Evolutionary conservation across 2,329 filamentous ascomycete genomes (phyloP), one percentile per base, ranked within the genome.

Genomic region (Tolypocladium inflatum): DNA sequence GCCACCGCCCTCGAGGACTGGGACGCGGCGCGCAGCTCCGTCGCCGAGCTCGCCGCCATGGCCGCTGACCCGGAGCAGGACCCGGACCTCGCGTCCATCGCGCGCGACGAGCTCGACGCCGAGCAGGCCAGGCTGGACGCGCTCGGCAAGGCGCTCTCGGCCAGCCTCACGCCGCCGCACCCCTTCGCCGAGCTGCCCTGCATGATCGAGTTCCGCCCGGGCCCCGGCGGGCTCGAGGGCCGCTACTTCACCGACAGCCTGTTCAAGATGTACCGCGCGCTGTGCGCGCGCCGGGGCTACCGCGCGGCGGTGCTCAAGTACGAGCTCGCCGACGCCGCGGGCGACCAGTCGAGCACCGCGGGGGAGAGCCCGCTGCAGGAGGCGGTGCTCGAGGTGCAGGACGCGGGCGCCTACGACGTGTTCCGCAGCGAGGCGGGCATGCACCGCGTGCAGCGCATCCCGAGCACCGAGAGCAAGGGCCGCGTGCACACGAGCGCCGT

Each of bases 401-500:
- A 85, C 55, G 75, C 83, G 1, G 90, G 90, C 37, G 87, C 91
- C 26, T 99, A 96, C 73, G 90, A 88, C 60, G 68, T 84, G 2
- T 84, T 99, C 66, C 84, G 93, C 60, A 87, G 87, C 65, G 94
- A 99, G 73, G 90, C 93, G 3, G 94, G 94, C 38, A 94, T 99
- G 63, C 94, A 99, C 71, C 85, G 94, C 35, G 94, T 99, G 0
- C 94, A 99, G 77, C 86, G 94, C 33, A 87, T 99, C 4, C 94
- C 94, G 1, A 87, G 87, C 13, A 99, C 94, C 0, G 94, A 99
- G 71, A 89, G 80, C 63, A 93, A 91, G 69, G 94, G 94, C 2
- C 86, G 94, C 35, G 94, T 91, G 19, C 94, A 99, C 72, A 99
- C 94, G 13, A 94, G 89, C 68, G 92, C 92, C 15, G 93, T 91